A percentile compares a stretch with the other conserved stretches of the same genome.
Conservation (phyloP, 2,329 filamentous ascomycete genomes). For the Neonectria faginata region DNA sequence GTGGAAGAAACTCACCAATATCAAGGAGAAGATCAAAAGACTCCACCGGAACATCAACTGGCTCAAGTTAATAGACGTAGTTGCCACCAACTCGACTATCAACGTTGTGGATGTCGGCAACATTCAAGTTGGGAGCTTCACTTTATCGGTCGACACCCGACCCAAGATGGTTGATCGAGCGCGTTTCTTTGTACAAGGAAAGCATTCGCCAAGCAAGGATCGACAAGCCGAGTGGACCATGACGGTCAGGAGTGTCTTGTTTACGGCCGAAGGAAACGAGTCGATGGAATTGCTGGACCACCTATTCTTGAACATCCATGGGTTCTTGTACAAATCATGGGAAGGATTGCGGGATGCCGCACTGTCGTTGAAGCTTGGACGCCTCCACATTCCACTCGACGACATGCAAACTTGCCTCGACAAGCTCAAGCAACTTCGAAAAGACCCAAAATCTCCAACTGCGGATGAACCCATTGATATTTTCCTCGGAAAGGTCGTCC, state of each 20-base stretch:
- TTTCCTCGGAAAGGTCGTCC: conserved; percentile 77
- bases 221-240: conserved; percentile 94
- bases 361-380: conserved; percentile 89
- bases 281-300: conserved; percentile 90
- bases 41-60: conserved; percentile 89
- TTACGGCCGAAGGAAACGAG: conserved; percentile 86
- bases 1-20: conserved; percentile 81
- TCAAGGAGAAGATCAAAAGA: conserved; percentile 88
- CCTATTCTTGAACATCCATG: conserved; percentile 89
- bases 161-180: conserved; percentile 91
- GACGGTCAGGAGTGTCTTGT: conserved; percentile 84
- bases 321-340: conserved; percentile 84
- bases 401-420: conserved; percentile 76
- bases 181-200: conserved; percentile 86
- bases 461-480: conserved; percentile 66
- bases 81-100: conserved; percentile 83
- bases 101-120: conserved; percentile 85
- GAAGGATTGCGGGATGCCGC: conserved; percentile 92
- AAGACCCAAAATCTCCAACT: conserved; percentile 51
- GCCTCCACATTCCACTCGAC: conserved; percentile 90
- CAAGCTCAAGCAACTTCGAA: conserved; percentile 62
- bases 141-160: conserved; percentile 89
- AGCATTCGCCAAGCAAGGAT: conserved; percentile 65
- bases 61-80: conserved; percentile 89
- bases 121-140: conserved; percentile 85